Evolutionary conservation across 2,329 filamentous ascomycete genomes (phyloP).

Genomic region (Xylaria arbuscula): DNA sequence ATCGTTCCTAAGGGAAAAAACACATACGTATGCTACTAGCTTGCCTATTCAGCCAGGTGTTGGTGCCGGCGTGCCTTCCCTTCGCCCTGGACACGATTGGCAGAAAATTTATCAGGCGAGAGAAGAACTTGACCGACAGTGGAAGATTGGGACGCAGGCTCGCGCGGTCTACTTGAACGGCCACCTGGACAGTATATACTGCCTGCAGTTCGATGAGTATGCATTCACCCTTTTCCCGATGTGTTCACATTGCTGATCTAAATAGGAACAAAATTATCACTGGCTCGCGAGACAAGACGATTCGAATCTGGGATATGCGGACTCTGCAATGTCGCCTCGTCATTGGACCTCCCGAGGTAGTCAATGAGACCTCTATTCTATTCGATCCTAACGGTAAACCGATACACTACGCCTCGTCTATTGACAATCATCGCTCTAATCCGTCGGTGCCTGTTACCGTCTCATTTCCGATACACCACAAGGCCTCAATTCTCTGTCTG

Average conservation of each 20-base stretch:
- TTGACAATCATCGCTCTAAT: slow-evolving; percentile 59
- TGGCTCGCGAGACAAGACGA: slow-evolving; percentile 93
- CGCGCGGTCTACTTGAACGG: slow-evolving; percentile 90
- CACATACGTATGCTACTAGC: slow-evolving; percentile 69
- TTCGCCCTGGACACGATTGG: slow-evolving; percentile 78
- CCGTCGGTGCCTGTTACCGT: slow-evolving; percentile 65
- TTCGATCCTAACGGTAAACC: slow-evolving; percentile 63
- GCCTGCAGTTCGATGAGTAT: slow-evolving; percentile 96
- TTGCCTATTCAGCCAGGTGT: slow-evolving; percentile 62
- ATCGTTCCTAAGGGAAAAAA: slow-evolving; percentile 71
- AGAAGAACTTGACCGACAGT: slow-evolving; percentile 79
- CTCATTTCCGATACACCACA: slow-evolving; percentile 77
- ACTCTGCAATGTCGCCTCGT: slow-evolving; percentile 86
- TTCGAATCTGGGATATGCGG: slow-evolving; percentile 94
- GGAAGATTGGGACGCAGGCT: slow-evolving; percentile 78
- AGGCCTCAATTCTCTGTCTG: slow-evolving; percentile 91
- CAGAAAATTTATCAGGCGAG: slow-evolving; percentile 84
- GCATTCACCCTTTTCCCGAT: slow-evolving; percentile 48
- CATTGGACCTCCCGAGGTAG: slow-evolving; percentile 80
- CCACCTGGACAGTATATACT: slow-evolving; percentile 96
- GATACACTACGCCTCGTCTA: slow-evolving; percentile 66
- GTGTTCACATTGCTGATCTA: slow-evolving; percentile 50
- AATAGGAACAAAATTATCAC: slow-evolving; percentile 91
- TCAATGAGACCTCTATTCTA: slow-evolving; percentile 64
- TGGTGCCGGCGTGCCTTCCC: slow-evolving; percentile 67